phyloP scores from a whole-genome alignment of 2,329 filamentous ascomycete species.

The Albophoma yamanashiensis region DNA sequence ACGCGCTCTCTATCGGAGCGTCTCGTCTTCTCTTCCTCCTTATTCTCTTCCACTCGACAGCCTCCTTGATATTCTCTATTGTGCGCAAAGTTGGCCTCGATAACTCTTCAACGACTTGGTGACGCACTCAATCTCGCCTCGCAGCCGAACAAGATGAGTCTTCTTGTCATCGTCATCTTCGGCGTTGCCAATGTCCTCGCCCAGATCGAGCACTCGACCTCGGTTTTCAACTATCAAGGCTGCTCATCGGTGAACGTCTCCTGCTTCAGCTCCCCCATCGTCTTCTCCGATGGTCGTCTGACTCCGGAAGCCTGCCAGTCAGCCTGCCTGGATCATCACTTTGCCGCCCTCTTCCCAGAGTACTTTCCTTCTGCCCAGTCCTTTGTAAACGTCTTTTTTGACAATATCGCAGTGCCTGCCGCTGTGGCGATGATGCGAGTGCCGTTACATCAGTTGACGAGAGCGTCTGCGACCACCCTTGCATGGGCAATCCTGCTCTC shows the following conservation, averaged over 20 bases:
- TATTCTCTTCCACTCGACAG: background rate
- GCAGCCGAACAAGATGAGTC: constrained; percentile 10
- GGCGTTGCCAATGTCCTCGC: constrained; percentile 11
- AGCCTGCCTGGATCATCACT: constrained; percentile 15
- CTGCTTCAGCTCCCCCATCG: constrained; percentile 13
- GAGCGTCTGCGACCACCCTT: constrained; percentile 18
- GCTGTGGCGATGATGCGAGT: constrained; percentile 21
- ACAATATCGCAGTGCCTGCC: constrained; percentile 17
- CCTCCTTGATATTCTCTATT: background rate
- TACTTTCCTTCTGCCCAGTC: constrained; percentile 5
- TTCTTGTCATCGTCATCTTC: constrained; percentile 11
- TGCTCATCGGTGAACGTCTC: constrained; percentile 16
- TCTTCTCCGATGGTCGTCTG: constrained; percentile 10
- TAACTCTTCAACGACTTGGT: background rate
- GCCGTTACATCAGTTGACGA: constrained; percentile 17
- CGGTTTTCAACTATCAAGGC: constrained; percentile 14
- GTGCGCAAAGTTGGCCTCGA: background rate
- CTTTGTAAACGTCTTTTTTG: constrained; percentile 1
- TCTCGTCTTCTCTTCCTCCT: background rate
- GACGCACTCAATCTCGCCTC: constrained; percentile 2
- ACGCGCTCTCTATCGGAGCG: background rate
- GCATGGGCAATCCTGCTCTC: constrained; percentile 14
- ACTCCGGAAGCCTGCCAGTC: constrained; percentile 16
- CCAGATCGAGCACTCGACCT: constrained; percentile 9
- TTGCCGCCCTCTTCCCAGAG: constrained; percentile 21